phyloP scores from a whole-genome alignment of 2,329 filamentous ascomycete species.

The Amesomyces nigricolor region DNA sequence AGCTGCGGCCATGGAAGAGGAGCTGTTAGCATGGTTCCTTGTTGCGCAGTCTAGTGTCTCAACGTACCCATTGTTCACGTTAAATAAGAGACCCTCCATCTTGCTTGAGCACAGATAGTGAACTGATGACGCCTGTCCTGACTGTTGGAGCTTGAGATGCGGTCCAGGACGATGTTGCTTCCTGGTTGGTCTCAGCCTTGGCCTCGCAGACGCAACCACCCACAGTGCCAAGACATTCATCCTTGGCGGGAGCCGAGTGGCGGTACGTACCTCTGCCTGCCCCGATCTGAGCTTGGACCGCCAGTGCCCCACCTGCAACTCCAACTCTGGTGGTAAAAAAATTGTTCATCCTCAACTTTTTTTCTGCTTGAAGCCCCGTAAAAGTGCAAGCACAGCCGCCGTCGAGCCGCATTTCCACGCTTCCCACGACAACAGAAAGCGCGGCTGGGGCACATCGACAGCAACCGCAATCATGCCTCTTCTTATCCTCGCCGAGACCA shows the following conservation, averaged over 20 bases:
- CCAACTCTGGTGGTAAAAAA: slow-evolving; percentile 34
- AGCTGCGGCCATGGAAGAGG: slow-evolving; percentile 49
- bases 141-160: slow-evolving; percentile 19
- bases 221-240: background rate
- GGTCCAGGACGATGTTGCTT: slow-evolving; percentile 16
- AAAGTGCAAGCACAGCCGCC: slow-evolving; percentile 24
- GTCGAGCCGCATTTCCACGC: slow-evolving; percentile 31
- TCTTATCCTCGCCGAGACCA: slow-evolving; percentile 90
- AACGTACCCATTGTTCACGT: slow-evolving; percentile 82
- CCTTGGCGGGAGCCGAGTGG: background rate
- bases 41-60: background rate
- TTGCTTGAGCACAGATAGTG: slow-evolving; percentile 24
- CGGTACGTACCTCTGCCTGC: slow-evolving; percentile 15
- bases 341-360: slow-evolving; percentile 33
- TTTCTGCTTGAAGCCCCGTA: slow-evolving; percentile 29
- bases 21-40: slow-evolving; percentile 1
- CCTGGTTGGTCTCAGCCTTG: slow-evolving; percentile 13
- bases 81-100: slow-evolving; percentile 94
- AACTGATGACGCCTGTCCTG: slow-evolving; percentile 18
- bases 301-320: slow-evolving; percentile 22
- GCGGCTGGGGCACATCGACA: slow-evolving; percentile 20
- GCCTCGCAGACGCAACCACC: slow-evolving; percentile 12
- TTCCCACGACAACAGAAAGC: slow-evolving; percentile 28
- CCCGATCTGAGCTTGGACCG: slow-evolving; percentile 21
- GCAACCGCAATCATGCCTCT: slow-evolving; percentile 62